These are phyloP conservation scores for Thermomyces lanuginosus DNA, from an alignment of 2,329 filamentous ascomycete species.

Conservation along the genomic window DNA sequence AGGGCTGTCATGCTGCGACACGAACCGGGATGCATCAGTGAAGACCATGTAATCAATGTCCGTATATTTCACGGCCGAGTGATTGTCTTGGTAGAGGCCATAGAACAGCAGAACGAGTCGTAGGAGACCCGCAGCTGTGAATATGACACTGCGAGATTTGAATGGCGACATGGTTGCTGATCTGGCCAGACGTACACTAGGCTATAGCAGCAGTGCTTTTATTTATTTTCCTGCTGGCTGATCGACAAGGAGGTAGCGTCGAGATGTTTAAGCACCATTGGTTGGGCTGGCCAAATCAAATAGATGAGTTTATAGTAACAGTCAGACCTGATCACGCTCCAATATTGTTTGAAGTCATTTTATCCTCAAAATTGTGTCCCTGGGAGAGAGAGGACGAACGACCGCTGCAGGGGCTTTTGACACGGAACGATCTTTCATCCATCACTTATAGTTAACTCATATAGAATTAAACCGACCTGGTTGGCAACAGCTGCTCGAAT, in stretches of 20 bases:
- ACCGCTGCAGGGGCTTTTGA: too few species aligned
- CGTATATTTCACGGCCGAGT: conserved; percentile 90
- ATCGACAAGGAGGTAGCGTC: not conserved
- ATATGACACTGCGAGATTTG: conserved; percentile 16
- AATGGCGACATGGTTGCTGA: conserved; percentile 4
- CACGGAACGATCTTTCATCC: too few species aligned
- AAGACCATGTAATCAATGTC: conserved; percentile 99
- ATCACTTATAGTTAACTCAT: too few species aligned
- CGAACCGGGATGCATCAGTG: conserved; percentile 76
- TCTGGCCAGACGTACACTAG: too few species aligned
- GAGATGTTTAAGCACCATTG: too few species aligned
- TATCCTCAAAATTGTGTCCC: too few species aligned
- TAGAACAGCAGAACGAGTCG: conserved; percentile 65
- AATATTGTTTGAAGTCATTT: too few species aligned
- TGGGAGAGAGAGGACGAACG: too few species aligned
- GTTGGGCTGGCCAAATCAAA: too few species aligned
- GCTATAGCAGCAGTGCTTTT: too few species aligned
- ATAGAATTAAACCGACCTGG: not conserved
- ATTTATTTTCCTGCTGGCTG: not conserved
- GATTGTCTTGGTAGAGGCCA: conserved; percentile 79
- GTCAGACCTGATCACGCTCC: too few species aligned
- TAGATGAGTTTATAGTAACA: too few species aligned
- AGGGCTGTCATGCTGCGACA: conserved; percentile 51
- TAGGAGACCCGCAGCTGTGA: conserved; percentile 37
- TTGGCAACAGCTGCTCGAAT: conserved; percentile 2